A percentile compares a stretch with the other conserved stretches of the same genome.
Conservation (phyloP, 2,329 filamentous ascomycete species). For the Sporothrix pallida region DNA sequence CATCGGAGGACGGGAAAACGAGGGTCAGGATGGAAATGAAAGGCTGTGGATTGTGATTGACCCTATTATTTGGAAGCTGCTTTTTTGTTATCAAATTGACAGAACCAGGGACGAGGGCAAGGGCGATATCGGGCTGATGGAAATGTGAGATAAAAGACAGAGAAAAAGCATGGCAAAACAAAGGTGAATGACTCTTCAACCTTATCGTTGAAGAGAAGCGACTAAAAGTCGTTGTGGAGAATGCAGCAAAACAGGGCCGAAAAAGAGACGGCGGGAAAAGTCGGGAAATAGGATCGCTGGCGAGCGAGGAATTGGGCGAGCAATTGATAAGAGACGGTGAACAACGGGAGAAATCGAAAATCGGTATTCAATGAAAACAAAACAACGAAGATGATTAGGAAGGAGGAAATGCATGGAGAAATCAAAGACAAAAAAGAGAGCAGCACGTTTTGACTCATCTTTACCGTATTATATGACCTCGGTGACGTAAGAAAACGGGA, state of each 20-base stretch:
- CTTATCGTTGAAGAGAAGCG: slow-evolving; percentile 19
- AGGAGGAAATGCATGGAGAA: background rate
- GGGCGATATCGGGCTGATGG: slow-evolving; percentile 23
- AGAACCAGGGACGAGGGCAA: background rate
- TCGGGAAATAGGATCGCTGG: background rate
- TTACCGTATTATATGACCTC: background rate
- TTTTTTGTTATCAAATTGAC: slow-evolving; percentile 6
- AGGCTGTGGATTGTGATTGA: background rate
- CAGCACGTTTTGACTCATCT: background rate
- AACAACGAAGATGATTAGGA: slow-evolving; percentile 3
- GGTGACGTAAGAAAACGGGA: slow-evolving; percentile 15
- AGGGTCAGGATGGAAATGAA: background rate
- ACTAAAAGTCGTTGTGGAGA: background rate
- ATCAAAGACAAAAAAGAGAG: background rate
- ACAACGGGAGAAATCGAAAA: background rate
- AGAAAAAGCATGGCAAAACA: background rate
- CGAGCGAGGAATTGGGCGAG: slow-evolving; percentile 5
- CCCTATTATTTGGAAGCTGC: background rate
- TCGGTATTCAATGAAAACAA: background rate
- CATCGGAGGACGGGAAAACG: background rate
- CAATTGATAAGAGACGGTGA: background rate
- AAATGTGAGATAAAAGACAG: background rate
- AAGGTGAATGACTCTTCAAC: slow-evolving; percentile 19
- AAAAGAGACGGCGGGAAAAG: slow-evolving; percentile 3
- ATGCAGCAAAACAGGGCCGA: background rate